phyloP scores from a whole-genome alignment of 345 rosid genomes.

The Populus ilicifolia region DNA sequence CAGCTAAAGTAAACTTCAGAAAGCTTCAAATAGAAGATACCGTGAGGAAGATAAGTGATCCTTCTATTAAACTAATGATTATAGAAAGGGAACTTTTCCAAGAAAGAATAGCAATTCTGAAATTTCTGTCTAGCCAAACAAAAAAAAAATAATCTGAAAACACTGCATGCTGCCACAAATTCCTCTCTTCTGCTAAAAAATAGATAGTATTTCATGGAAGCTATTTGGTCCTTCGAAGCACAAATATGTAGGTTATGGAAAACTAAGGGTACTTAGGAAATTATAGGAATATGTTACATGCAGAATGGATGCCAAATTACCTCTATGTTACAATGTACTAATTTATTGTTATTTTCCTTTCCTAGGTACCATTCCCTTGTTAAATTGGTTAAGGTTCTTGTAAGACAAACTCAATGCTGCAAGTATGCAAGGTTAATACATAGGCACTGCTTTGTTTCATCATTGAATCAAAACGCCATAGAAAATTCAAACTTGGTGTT shows the following conservation, averaged over 20 bases:
- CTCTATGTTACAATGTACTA: background rate
- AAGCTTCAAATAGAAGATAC: background rate
- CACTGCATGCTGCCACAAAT: background rate
- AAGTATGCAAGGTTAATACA: slow-evolving; percentile 53
- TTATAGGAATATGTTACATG: background rate
- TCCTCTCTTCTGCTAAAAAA: background rate
- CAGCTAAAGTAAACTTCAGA: background rate
- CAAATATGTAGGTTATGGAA: background rate
- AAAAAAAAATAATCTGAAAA: too few relatives aligned
- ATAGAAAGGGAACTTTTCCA: background rate
- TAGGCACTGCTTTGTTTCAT: slow-evolving; percentile 51
- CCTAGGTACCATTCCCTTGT: slow-evolving; percentile 58
- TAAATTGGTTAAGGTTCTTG: slow-evolving; percentile 50
- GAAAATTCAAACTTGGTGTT: slow-evolving; percentile 16
- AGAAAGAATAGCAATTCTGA: background rate
- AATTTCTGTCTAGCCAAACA: background rate
- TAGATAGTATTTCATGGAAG: background rate
- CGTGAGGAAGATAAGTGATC: background rate
- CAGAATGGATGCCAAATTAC: background rate
- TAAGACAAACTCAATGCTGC: slow-evolving; percentile 46
- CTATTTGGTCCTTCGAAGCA: background rate
- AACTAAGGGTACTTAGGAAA: background rate
- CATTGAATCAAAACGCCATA: slow-evolving; percentile 10
- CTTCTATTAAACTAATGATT: background rate
- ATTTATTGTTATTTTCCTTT: background rate